Percentiles rank a stretch among this genome's conserved stretches.
These are phyloP conservation scores for Volvariella surrecta DNA, from an alignment of 1,284 basidiomycete genomes.

Conservation along the genomic window DNA sequence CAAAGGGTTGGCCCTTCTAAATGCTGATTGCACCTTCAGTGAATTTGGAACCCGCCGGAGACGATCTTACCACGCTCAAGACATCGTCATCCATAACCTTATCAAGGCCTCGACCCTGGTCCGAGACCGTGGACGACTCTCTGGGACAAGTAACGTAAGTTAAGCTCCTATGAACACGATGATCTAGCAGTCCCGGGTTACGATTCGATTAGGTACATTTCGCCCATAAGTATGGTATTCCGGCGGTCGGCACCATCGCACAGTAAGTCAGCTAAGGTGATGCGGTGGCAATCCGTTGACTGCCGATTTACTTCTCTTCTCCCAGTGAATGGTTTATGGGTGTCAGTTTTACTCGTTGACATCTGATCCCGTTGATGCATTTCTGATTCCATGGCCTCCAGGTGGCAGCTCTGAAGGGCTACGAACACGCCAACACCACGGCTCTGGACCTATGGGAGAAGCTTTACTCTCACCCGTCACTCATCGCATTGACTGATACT, in stretches of 20 bases:
- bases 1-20: conserved; percentile 67
- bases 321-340: conserved; percentile 96
- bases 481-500: conserved; percentile 86
- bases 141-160: conserved; percentile 85
- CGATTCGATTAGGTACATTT: conserved; percentile 55
- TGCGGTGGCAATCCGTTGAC: background rate
- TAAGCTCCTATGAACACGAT: conserved; percentile 1
- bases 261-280: conserved; percentile 48
- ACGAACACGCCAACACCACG: conserved; percentile 62
- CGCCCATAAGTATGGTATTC: conserved; percentile 64
- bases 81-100: conserved; percentile 69
- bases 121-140: conserved; percentile 47
- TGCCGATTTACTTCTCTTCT: conserved; percentile 2
- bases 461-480: conserved; percentile 48
- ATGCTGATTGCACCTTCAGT: conserved; percentile 68
- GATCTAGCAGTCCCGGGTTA: conserved; percentile 6
- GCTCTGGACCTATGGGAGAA: conserved; percentile 84
- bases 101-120: conserved; percentile 52
- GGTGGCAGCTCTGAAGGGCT: conserved; percentile 79
- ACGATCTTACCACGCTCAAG: conserved; percentile 75
- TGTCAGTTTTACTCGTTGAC: conserved; percentile 21
- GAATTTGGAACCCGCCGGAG: conserved; percentile 93
- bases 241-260: conserved; percentile 80
- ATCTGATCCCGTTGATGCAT: background rate
- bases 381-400: conserved; percentile 17